Conservation (phyloP, 1,284 basidiomycete genomes). For the Xerocomus minutiporus region DNA sequence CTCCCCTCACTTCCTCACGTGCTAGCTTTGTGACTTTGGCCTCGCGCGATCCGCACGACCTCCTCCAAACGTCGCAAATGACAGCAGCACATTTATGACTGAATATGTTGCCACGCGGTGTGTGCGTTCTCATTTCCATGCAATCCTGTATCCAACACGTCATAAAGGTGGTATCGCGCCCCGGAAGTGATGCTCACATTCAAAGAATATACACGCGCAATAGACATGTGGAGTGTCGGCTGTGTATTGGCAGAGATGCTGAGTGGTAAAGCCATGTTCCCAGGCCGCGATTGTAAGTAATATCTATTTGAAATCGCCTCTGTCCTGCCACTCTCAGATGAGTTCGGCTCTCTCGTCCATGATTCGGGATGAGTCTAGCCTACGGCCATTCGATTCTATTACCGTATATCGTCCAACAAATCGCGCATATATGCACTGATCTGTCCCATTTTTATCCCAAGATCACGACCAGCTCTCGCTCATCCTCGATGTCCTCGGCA, state of each 20-base stretch:
- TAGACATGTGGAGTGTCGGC: conserved; percentile 92
- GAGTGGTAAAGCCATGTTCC: conserved; percentile 85
- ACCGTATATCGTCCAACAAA: not conserved
- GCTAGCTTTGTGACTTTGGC: conserved; percentile 87
- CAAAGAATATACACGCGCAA: conserved; percentile 89
- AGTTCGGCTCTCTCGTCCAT: not conserved
- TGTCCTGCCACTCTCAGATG: conserved; percentile 1
- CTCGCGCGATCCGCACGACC: conserved; percentile 81
- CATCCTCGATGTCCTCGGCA: conserved; percentile 83
- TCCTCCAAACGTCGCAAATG: conserved; percentile 75
- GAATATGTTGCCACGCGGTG: conserved; percentile 89
- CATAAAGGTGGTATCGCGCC: conserved; percentile 82
- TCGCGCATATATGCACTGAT: conserved; percentile 1
- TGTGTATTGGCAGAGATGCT: conserved; percentile 95
- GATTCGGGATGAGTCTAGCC: not conserved
- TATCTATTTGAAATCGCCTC: not conserved
- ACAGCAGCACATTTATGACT: conserved; percentile 88
- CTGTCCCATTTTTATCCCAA: conserved; percentile 1
- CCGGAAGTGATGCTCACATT: conserved; percentile 96
- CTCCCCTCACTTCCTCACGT: conserved; percentile 7
- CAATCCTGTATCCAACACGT: conserved; percentile 2
- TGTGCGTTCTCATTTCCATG: conserved; percentile 6
- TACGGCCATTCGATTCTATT: not conserved
- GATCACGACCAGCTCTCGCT: conserved; percentile 89
- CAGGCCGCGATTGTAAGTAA: conserved; percentile 72